These are phyloP conservation scores for Ustilago trichophora DNA, from an alignment of 1,284 basidiomycete genomes.

Conservation along the genomic window DNA sequence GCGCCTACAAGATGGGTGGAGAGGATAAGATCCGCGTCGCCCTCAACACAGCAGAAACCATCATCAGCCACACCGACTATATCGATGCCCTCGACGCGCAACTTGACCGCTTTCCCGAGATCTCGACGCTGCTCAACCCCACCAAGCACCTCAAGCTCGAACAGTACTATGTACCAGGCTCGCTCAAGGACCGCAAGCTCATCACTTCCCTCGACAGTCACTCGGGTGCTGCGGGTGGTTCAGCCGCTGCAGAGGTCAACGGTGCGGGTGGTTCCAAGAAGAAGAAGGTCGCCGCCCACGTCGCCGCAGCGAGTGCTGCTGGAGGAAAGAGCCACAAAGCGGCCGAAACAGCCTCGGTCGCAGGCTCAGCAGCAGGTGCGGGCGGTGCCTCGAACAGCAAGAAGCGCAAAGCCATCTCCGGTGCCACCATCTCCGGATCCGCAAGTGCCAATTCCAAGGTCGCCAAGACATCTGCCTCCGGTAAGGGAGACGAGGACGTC, in stretches of 20 bases:
- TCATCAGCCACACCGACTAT: constrained; percentile 64
- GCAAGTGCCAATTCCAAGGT: constrained; percentile 23
- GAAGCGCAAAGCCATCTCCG: constrained; percentile 43
- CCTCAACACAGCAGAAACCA: constrained; percentile 87
- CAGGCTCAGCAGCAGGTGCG: constrained; percentile 14
- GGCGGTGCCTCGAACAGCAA: constrained; percentile 28
- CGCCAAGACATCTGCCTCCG: constrained; percentile 22
- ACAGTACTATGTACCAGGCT: constrained; percentile 35
- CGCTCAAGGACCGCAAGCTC: constrained; percentile 51
- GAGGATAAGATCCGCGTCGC: constrained; percentile 99
- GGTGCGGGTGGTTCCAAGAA: constrained; percentile 29
- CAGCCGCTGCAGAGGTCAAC: constrained; percentile 11
- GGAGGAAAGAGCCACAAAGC: constrained; percentile 37
- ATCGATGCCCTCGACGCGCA: constrained; percentile 60
- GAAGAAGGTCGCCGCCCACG: constrained; percentile 36
- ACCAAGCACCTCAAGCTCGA: constrained; percentile 50
- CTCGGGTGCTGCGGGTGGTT: neutral
- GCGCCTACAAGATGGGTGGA: constrained; percentile 88
- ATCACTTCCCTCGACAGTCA: constrained; percentile 21
- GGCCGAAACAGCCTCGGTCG: constrained; percentile 19
- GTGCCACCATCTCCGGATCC: constrained; percentile 10
- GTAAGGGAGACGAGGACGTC: constrained; percentile 46
- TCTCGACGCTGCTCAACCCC: constrained; percentile 48
- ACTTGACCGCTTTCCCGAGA: constrained; percentile 52
- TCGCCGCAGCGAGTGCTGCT: constrained; percentile 15